Base-by-base conservation (phyloP, 1,284 basidiomycete genomes). In the Apiotrichum laibachii region DNA sequence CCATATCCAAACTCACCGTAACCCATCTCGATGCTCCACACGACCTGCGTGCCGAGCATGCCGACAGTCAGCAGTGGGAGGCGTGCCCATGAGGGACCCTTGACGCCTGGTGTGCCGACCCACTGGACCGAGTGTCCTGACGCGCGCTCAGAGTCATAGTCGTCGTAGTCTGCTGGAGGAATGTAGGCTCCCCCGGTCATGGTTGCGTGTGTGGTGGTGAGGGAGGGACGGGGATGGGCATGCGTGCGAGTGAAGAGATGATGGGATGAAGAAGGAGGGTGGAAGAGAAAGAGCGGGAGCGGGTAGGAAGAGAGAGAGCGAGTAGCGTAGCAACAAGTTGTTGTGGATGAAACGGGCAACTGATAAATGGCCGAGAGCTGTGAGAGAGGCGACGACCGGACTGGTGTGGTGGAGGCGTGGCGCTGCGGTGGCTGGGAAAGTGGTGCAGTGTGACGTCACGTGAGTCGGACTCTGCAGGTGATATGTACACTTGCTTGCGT, bases 1-100 rank as follows among this genome's bases (percentile, higher is more conserved):
- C 26, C 6, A 18, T 1, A 15, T 37, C 34, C 13, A 10, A 6
- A 73, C 82, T 61, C 62, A 88, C 88, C 89, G 68, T 92, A 92
- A 1, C 88, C 88, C 89, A 94, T 92, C 73, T 94, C 91, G 5
- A 93, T 87, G 1, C 88, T 89, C 91, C 91, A 94, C 56, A 92
- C 85, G 55, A 90, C 85, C 72, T 90, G 89, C 1, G 92, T 85
- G 15, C 90, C 90, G 5, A 91, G 77, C 61, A 92, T 80, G 2
- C 89, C 88, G 21, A 92, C 71, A 0, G 89, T 92, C 52, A 92
- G 77, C 6, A 85, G 80, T 0, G 90, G 89, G 44, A 91, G 76
- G 60, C 83, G 84, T 5, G 83, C 76, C 83, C 84, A 87, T 52
- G 69, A 68, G 1, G 87, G 86, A 1, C 87, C 86, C 31, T 81